A percentile compares a stretch with the other conserved stretches of the same genome.
These are phyloP conservation scores for Pelargonium citronellum DNA, from an alignment of 441 rosid species.

Conservation along the genomic window DNA sequence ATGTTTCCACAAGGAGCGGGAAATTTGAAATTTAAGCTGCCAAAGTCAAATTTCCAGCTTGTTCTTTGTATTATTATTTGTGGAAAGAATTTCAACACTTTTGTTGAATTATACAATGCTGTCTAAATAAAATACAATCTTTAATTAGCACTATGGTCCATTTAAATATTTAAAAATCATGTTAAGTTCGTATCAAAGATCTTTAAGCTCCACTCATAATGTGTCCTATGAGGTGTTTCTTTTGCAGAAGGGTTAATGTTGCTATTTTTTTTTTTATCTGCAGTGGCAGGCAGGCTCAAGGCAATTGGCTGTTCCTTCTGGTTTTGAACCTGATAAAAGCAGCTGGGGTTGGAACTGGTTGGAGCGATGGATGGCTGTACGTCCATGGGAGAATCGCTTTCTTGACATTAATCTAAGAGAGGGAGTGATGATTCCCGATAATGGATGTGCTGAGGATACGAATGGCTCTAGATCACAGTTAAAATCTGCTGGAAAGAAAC, in stretches of 20 bases:
- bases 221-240: background rate
- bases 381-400: constrained; percentile 99
- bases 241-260: background rate
- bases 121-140: too few relatives aligned
- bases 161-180: too few relatives aligned
- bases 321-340: constrained; percentile 89
- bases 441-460: constrained; percentile 38
- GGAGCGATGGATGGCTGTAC: constrained; percentile 99
- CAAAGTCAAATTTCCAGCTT: too few relatives aligned
- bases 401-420: constrained; percentile 83
- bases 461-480: constrained; percentile 44
- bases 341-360: constrained; percentile 99
- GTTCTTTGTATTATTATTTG: too few relatives aligned
- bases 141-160: too few relatives aligned
- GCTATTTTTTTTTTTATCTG: constrained; percentile 23
- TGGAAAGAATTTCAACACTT: too few relatives aligned
- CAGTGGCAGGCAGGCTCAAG: constrained; percentile 99
- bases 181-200: too few relatives aligned
- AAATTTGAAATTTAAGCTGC: too few relatives aligned
- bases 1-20: too few relatives aligned
- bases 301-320: constrained; percentile 54
- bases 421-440: constrained; percentile 58
- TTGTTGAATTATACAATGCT: too few relatives aligned
- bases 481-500: constrained; percentile 52
- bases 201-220: background rate